A percentile compares a stretch with the other conserved stretches of the same genome.
Evolutionary conservation across 1,284 basidiomycete species (phyloP).

Genomic region (Meira nashicola): DNA sequence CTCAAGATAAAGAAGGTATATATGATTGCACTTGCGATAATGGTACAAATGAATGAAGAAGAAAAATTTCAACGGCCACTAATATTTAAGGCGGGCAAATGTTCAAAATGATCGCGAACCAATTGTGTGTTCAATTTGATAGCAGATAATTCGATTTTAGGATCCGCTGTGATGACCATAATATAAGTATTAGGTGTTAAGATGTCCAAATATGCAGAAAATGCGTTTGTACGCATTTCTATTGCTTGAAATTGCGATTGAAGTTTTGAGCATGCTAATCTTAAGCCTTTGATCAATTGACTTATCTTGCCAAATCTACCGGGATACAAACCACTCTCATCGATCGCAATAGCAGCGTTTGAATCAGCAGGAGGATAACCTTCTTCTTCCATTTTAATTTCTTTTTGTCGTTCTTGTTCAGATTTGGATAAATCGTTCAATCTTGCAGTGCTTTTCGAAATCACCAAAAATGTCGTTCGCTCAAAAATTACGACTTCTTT

Average conservation of each 20-base stretch:
- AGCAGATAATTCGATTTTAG: constrained; percentile 77
- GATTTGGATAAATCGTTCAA: constrained; percentile 7
- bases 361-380: constrained; percentile 9
- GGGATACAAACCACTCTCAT: constrained; percentile 54
- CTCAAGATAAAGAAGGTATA: too few species aligned
- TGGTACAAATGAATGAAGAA: too few species aligned
- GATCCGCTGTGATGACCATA: constrained; percentile 79
- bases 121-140: constrained; percentile 76
- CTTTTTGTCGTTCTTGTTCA: constrained; percentile 29
- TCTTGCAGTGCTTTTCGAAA: constrained; percentile 58
- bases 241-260: constrained; percentile 45
- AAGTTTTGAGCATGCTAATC: constrained; percentile 69
- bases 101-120: constrained; percentile 70
- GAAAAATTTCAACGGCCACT: too few species aligned
- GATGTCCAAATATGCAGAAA: constrained; percentile 87
- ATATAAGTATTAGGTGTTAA: constrained; percentile 93
- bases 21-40: too few species aligned
- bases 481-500: constrained; percentile 95
- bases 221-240: constrained; percentile 54
- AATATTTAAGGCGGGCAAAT: constrained; percentile 44
- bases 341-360: background rate
- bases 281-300: constrained; percentile 90
- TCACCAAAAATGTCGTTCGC: constrained; percentile 92
- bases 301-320: constrained; percentile 92
- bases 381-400: constrained; percentile 40